These are phyloP conservation scores for Oryza officinalis DNA, from an alignment of 176 grass and related monocot species.

Conservation along the genomic window DNA sequence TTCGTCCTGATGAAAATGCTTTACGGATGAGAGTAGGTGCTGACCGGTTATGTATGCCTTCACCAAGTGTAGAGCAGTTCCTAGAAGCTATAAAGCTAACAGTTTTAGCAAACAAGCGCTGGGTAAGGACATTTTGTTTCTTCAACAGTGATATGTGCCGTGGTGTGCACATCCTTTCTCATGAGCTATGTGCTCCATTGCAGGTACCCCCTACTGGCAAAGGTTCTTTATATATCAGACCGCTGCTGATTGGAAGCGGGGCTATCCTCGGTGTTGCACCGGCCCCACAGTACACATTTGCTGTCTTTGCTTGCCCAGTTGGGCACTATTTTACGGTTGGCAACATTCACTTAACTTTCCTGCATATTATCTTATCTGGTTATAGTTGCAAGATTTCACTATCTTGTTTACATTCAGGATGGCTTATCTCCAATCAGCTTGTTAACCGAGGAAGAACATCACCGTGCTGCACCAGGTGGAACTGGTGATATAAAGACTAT, in stretches of 20 bases:
- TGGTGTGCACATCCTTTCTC: not conserved
- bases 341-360: constrained; percentile 5
- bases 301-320: constrained; percentile 85
- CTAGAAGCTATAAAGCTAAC: constrained; percentile 71
- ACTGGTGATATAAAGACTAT: constrained; percentile 92
- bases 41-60: constrained; percentile 78
- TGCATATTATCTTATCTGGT: not conserved
- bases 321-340: constrained; percentile 94
- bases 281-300: constrained; percentile 78
- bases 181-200: constrained; percentile 20
- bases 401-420: constrained; percentile 54
- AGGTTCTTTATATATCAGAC: constrained; percentile 94
- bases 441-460: constrained; percentile 80
- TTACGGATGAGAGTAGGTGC: constrained; percentile 69
- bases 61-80: constrained; percentile 78
- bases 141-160: not conserved
- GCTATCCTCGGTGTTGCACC: constrained; percentile 86
- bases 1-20: constrained; percentile 82
- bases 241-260: constrained; percentile 75
- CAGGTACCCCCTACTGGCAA: constrained; percentile 82
- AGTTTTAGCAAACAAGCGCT: constrained; percentile 81
- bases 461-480: constrained; percentile 85
- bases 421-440: constrained; percentile 83
- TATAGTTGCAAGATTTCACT: constrained; percentile 5
- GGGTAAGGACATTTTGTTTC: constrained; percentile 59